A percentile compares a stretch with the other conserved stretches of the same genome.
phyloP scores from a whole-genome alignment of 768 basidiomycete genomes.

The Naganishia onofrii region DNA sequence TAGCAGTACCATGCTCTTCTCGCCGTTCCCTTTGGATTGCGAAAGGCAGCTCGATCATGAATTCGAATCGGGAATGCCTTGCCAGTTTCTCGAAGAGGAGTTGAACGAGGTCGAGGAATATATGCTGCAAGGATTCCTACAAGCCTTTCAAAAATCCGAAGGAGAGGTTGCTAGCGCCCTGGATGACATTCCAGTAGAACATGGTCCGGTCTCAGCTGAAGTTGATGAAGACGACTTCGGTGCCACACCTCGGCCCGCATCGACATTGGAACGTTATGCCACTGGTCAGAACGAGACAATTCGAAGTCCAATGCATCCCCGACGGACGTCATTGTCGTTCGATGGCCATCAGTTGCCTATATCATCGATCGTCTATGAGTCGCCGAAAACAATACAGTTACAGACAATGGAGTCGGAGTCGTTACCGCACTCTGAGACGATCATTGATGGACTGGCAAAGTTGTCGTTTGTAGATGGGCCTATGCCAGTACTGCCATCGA shows the following conservation, averaged over 20 bases:
- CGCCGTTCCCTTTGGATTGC: constrained; percentile 9
- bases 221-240: not conserved
- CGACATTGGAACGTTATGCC: not conserved
- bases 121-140: constrained; percentile 12
- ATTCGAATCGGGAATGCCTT: not conserved
- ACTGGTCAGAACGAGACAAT: not conserved
- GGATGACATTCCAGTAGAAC: not conserved
- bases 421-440: not conserved
- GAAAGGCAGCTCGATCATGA: not conserved
- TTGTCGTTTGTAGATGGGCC: not conserved
- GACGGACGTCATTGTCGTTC: not conserved
- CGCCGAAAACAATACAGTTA: not conserved
- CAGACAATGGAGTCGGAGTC: not conserved
- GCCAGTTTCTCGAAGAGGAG: constrained; percentile 1
- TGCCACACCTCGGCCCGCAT: not conserved
- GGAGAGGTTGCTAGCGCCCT: not conserved
- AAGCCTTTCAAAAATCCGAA: not conserved
- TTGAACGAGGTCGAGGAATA: constrained; percentile 18
- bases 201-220: not conserved
- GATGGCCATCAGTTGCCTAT: not conserved
- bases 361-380: not conserved
- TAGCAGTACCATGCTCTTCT: constrained; percentile 12
- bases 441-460: not conserved
- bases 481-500: not conserved
- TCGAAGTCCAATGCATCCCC: not conserved